Evolutionary conservation across 345 rosid genomes (phyloP), one percentile per base, ranked within the genome.

Genomic region (Sapria himalayana): DNA sequence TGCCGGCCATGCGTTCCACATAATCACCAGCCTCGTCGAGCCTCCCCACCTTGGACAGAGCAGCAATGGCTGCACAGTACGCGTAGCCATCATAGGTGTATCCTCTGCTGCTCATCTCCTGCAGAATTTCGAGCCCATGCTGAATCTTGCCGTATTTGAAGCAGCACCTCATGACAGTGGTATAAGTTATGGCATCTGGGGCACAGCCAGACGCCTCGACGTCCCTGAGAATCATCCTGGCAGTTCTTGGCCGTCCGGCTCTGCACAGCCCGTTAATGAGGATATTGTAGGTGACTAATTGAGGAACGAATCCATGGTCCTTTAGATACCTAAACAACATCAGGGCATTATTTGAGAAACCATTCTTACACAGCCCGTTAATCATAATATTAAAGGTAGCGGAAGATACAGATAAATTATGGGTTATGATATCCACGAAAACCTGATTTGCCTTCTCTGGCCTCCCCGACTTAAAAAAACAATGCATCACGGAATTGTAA

Each of bases 21-120:
- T 42, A 71, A 33, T 43, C 47, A 34, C 37, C 48, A 0, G 94
- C 85, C 46, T 70, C 73, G 40, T 49, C 50, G 22, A 52, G 37
- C 54, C 56, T 72, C 22, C 86, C 81, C 19, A 25, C 51, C 58
- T 78, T 89, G 58, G 72, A n/a, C 29, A 76, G 63, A 39, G 78
- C 93, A 37, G 64, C 66, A 53, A 71, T 56, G 33, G 65, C 91
- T 0, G 74, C 72, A 7, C 74, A 74, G 47, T 76, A 70, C 1
- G 74, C 93, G 40, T 67, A 89, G 33, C 93, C 93, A 16, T 76
- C 98, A 48, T 59, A 82, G 0, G 82, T 78, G 48, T 57, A 66
- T 15, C 98, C 94, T 52, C 57, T 66, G 37, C 48, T 52, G 29
- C 49, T 66, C 93, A 76, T 79, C 50, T 62, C 69, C 2, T 39